A percentile compares a stretch with the other conserved stretches of the same genome.
Evolutionary conservation across 139 green algal genomes (phyloP).

Genomic region (Monoraphidium neglectum): DNA sequence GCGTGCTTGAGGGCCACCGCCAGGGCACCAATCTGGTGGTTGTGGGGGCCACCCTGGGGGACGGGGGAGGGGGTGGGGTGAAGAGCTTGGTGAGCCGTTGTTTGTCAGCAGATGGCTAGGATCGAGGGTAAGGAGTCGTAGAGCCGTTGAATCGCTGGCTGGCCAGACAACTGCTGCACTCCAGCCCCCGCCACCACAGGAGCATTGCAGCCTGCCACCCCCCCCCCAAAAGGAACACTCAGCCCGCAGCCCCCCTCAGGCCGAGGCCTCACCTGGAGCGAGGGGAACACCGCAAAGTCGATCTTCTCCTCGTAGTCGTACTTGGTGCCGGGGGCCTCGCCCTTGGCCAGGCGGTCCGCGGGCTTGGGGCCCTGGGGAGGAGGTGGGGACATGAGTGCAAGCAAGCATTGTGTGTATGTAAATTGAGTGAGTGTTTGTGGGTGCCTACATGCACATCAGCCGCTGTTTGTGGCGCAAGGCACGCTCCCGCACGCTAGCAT

Average conservation of each 20-base stretch:
- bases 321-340: slow-evolving; percentile 53
- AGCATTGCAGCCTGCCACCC: not conserved
- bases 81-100: too few relatives aligned
- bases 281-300: slow-evolving; percentile 95
- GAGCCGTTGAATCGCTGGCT: too few relatives aligned
- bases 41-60: slow-evolving; percentile 95
- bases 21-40: slow-evolving; percentile 98
- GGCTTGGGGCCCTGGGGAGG: slow-evolving; percentile 69
- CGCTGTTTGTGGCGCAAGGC: too few relatives aligned
- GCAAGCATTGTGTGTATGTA: not conserved
- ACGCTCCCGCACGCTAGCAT: too few relatives aligned
- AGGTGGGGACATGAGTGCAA: not conserved
- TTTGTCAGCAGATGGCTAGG: too few relatives aligned
- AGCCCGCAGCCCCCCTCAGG: too few relatives aligned
- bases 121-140: too few relatives aligned
- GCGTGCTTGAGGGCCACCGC: slow-evolving; percentile 97
- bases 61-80: too few relatives aligned
- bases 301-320: slow-evolving; percentile 96
- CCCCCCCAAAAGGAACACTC: not conserved
- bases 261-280: slow-evolving; percentile 48
- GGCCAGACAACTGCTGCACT: too few relatives aligned
- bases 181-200: not conserved
- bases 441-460: too few relatives aligned
- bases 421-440: too few relatives aligned
- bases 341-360: slow-evolving; percentile 42